Percentiles rank a stretch among this genome's conserved stretches.
These are phyloP conservation scores for Solanum verrucosum DNA, from an alignment of 257 asterid genomes.

Conservation along the genomic window DNA sequence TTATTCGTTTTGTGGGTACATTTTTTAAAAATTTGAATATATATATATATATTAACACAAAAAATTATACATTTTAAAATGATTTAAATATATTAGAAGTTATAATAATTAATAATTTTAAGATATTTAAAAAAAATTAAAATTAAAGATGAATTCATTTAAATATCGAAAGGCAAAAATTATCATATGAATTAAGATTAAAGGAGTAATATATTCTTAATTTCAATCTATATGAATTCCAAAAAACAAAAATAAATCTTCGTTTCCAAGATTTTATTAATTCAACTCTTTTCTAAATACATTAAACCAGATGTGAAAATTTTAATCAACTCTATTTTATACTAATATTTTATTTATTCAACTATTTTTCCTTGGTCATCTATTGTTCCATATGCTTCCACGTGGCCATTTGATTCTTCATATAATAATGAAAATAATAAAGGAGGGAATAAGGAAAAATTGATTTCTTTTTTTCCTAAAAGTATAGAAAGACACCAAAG, in stretches of 20 bases:
- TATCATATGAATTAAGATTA: background rate
- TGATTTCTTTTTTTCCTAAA: background rate
- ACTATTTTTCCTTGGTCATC: background rate
- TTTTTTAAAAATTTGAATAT: rapidly evolving
- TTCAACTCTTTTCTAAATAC: background rate
- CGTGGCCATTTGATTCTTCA: background rate
- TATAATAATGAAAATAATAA: background rate
- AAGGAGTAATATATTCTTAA: background rate
- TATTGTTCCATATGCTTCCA: background rate
- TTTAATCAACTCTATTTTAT: background rate
- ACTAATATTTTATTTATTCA: background rate
- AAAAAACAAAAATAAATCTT: background rate
- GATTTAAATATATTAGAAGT: too few species aligned
- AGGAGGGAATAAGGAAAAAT: background rate
- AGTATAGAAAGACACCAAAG: background rate
- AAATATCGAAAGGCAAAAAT: rapidly evolving
- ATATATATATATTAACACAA: too few species aligned
- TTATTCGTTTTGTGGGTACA: background rate
- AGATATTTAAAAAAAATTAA: background rate
- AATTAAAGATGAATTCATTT: background rate
- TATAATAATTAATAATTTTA: too few species aligned
- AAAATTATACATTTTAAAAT: too few species aligned
- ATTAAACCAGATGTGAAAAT: background rate
- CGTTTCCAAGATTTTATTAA: background rate
- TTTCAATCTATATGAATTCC: background rate